Evolutionary conservation across 805 yeast genomes (phyloP), one percentile per base, ranked within the genome.

Genomic region (Yarrowia sp.): DNA sequence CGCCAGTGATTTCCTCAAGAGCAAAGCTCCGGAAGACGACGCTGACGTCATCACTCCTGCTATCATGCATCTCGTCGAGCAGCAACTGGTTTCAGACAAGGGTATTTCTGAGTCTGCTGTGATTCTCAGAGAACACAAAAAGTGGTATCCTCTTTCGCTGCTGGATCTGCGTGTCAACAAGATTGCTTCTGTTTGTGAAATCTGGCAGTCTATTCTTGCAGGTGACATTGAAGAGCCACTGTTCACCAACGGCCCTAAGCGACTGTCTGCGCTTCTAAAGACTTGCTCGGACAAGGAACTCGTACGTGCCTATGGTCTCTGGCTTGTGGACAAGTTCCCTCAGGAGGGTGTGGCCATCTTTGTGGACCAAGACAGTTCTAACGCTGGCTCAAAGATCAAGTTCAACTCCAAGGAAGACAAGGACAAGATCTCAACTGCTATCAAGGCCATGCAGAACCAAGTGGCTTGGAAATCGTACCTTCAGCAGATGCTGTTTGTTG

Each of bases 231-330:
- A 68, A 68, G 56, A 72, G 72, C 52, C 71, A 75, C 34, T 63
- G 73, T 70, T 73, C 49, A 42, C 60, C 3, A 70, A 74, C 17
- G 79, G 76, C 8, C 71, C 73, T 15, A 70, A 69, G 33, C 72
- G 71, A 46, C 71, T 78, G 70, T 69, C 71, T 20, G 75, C 72
- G 15, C 68, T 71, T 56, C 71, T 76, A 7, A 46, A 73, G 12
- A 42, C 60, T 1, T 70, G 76, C 50, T 67, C 65, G 9, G 75
- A 79, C 47, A 65, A 68, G 46, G 74, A 73, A 9, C 65, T 78
- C n/a, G 78, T 78, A n/a, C 78, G 80, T 80, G 74, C 74, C 14
- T 73, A 76, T 44, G 80, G 80, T 0, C 53, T 76, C 38, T 76
- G 81, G 78, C 71, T 79, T 14, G 71, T 73, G 34, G 66, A 72